Evolutionary conservation across 768 basidiomycete genomes (phyloP).

Genomic region (Calocybe gangraenosa): DNA sequence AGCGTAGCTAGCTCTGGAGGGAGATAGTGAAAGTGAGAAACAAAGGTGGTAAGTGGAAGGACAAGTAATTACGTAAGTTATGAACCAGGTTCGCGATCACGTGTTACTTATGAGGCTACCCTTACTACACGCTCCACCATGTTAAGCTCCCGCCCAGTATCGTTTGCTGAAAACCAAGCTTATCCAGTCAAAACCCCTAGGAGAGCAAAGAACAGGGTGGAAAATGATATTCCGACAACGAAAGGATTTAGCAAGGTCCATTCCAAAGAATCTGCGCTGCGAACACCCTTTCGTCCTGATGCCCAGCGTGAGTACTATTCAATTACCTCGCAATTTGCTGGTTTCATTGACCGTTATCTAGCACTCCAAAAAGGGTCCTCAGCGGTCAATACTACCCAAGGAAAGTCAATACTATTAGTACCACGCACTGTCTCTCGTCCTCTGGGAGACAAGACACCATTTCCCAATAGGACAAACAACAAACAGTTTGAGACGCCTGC

Average conservation of each 20-base stretch:
- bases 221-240: conserved; percentile 45
- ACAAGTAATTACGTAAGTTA: no score
- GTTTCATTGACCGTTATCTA: conserved; percentile 9
- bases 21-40: no score
- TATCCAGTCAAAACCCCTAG: conserved; percentile 53
- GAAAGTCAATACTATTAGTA: conserved; percentile 18
- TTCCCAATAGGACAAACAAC: conserved; percentile 52
- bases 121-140: conserved; percentile 18
- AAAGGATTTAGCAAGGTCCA: conserved; percentile 26
- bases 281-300: conserved; percentile 32
- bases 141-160: conserved; percentile 34
- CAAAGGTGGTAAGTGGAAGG: no score
- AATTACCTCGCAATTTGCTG: background rate
- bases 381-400: conserved; percentile 18
- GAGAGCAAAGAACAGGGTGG: conserved; percentile 38
- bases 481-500: conserved; percentile 31
- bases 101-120: no score
- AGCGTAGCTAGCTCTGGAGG: no score
- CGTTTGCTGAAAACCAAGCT: conserved; percentile 26
- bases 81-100: no score
- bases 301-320: conserved; percentile 24
- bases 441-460: conserved; percentile 73
- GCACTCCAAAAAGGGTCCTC: conserved; percentile 16
- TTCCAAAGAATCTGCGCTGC: conserved; percentile 35
- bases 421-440: conserved; percentile 36